Evolutionary conservation across 495 filamentous ascomycete species (phyloP), one percentile per base, ranked within the genome.

Genomic region (Penicillium mononematosum): DNA sequence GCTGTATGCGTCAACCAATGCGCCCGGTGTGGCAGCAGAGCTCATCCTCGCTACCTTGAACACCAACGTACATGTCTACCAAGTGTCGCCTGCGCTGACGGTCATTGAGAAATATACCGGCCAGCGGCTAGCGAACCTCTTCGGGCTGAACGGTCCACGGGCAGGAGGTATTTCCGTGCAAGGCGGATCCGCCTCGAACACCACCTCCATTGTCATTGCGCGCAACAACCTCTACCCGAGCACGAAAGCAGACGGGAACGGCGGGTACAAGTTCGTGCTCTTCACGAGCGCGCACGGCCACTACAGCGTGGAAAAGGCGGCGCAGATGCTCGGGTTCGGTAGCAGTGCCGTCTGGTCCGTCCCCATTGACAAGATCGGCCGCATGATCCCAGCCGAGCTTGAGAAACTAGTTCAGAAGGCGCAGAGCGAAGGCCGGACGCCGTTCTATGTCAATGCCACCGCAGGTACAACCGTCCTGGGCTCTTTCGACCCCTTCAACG

Each of bases 361-460:
- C 2, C 80, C 87, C 14, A 83, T 95, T 50, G 89, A 96, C 69
- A 65, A 69, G 11, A 58, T 75, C 16, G 93, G 93, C 3, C 78
- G 81, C 5, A 95, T 97, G 87, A 75, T 83, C 34, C 75, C 86
- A 1, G 56, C 75, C 0, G 86, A 83, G 34, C 78, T 98, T 12
- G 81, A 87, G 38, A 73, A 75, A 0, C 71, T 83, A 16, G 75
- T 96, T 24, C 39, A 76, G 14, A 75, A 78, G 55, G 83, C 87
- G 20, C 78, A 83, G 54, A 58, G 61, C 11, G 78, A 85, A 62
- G 88, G 88, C 39, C 81, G 82, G 53, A 92, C 88, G 6, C 93
- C 94, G 0, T 90, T 98, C 63, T 98, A 93, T 73, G 91, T 97
- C 66, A 97, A 96, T 66, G 88, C 93, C 5, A 96, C 93, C 1